Base-by-base conservation (phyloP, 148 eudicot species). In the Heliosperma pusillum region DNA sequence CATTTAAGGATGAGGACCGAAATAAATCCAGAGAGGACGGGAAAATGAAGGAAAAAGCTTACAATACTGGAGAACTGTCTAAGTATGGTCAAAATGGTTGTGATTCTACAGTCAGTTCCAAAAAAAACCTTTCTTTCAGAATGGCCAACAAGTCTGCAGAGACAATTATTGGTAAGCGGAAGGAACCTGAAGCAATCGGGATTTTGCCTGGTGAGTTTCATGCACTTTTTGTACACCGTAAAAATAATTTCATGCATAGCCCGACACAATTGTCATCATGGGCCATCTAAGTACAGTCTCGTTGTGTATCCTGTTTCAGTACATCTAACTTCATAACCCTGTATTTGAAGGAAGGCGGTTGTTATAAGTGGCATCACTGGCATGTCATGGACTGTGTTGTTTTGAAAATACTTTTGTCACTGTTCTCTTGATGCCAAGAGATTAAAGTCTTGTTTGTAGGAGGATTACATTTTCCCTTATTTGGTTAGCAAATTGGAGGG, bases 181-280 rank as follows among this genome's bases (percentile, higher is more conserved):
- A 85, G 79, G 86, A 75, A 66, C 85, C 75, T 63, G 78, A 58
- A 74, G 72, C 63, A 24, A 81, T 81, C 80, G 88, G 82, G 26
- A 65, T 69, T 79, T 42, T 80, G 56, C 80, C 66, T 70, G 88
- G 90, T 87, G 76, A 85, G 90, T 83, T 20, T 44, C 5, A 44
- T 15, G 29, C 42, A 66, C 42, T n/a, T 66, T 66, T 44, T n/a
- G 45, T 66, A 15, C 8, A 33, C n/a, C 22, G 0, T 65, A 16
- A n/a, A n/a, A n/a, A n/a, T n/a, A n/a, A n/a, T 16, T n/a, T 65
- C 45, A 29, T 65, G 0, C 69, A 2, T 29, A 33, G n/a, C 24
- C 21, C 2, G 24, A 8, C 40, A 20, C 47, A 33, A 36, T 66
- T 16, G n/a, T 7, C 13, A 36, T 36, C 7, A 36, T 66, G n/a